Evolutionary conservation across 2,329 filamentous ascomycete species (phyloP), one percentile per base, ranked within the genome.

Genomic region (Diaporthe sp.): DNA sequence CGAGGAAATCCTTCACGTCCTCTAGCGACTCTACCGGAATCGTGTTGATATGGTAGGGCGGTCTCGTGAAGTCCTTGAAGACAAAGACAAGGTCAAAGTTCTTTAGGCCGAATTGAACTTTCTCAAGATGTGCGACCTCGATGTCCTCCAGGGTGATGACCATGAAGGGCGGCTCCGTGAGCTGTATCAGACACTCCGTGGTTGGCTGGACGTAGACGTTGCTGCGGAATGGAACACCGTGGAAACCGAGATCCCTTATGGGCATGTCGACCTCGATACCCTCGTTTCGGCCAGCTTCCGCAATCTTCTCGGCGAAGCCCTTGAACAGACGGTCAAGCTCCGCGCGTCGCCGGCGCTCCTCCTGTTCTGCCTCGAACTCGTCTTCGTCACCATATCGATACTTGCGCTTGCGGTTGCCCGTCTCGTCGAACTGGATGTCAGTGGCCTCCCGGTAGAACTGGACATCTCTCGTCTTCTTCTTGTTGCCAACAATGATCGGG

Each of bases 31-130:
- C 97, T 32, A 99, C 95, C 0, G 97, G 97, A 77, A 99, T 98
- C 9, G 97, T 99, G 85, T 99, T 99, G 88, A 99, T 93, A 83
- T 99, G 97, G 73, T 93, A 94, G 1, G 96, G 96, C 3, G 94
- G 85, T n/a, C 96, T 92, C 71, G 94, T 91, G 84, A 98, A 98
- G 85, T 99, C 97, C 81, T 98, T 98, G 88, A 98, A 98, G 50
- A 99, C 94, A 81, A 98, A 96, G 27, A 99, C 97, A 83, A 99
- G 92, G 84, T 99, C 97, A 83, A 99, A 99, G 84, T 99, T 99
- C 88, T 98, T 98, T 76, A 99, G 89, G 44, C 97, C 97, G 80
- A 99, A 99, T 85, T 96, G 89, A 25, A 99, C 97, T 86, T 96
- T 94, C 84, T 99, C 97, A 74, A 99, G 87, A 85, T 99, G 97